phyloP scores from a whole-genome alignment of 495 filamentous ascomycete genomes.

The Monascus purpureus region DNA sequence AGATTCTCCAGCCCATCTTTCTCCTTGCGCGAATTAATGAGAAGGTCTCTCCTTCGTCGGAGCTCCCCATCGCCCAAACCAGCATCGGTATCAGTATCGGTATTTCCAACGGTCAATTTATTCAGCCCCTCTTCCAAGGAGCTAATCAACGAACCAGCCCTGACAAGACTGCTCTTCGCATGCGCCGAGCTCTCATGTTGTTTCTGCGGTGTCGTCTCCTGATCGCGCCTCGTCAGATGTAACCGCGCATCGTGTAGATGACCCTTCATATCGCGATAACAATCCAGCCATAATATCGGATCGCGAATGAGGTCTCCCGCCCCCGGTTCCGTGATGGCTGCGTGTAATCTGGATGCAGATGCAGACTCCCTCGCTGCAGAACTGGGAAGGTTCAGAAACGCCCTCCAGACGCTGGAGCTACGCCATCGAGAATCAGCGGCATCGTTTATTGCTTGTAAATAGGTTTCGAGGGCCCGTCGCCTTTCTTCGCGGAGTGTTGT shows the following conservation, averaged over 20 bases:
- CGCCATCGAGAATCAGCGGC: slow-evolving; percentile 70
- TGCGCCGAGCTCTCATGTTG: slow-evolving; percentile 68
- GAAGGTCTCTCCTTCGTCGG: slow-evolving; percentile 61
- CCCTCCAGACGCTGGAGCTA: slow-evolving; percentile 67
- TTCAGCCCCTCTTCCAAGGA: slow-evolving; percentile 61
- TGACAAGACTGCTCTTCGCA: slow-evolving; percentile 71
- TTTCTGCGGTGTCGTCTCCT: slow-evolving; percentile 47
- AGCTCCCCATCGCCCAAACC: slow-evolving; percentile 78
- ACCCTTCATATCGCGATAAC: slow-evolving; percentile 67
- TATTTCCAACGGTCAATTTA: slow-evolving; percentile 15
- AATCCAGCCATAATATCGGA: slow-evolving; percentile 74
- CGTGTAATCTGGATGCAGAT: slow-evolving; percentile 25
- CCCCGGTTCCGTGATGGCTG: slow-evolving; percentile 30
- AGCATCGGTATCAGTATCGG: slow-evolving; percentile 11
- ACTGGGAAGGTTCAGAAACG: slow-evolving; percentile 72
- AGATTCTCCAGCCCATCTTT: slow-evolving; percentile 75
- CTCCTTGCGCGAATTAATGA: slow-evolving; percentile 67
- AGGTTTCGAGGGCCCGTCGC: slow-evolving; percentile 59
- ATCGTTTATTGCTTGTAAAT: slow-evolving; percentile 70
- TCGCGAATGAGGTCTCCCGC: slow-evolving; percentile 46
- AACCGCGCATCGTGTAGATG: slow-evolving; percentile 71
- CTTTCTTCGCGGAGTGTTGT: slow-evolving; percentile 69
- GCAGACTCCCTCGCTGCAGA: slow-evolving; percentile 17
- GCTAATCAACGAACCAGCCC: slow-evolving; percentile 51
- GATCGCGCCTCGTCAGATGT: slow-evolving; percentile 61